Percentiles rank a stretch among this genome's conserved stretches.
Conservation (phyloP, 208 protist species). For the Naegleria lovaniensis region DNA sequence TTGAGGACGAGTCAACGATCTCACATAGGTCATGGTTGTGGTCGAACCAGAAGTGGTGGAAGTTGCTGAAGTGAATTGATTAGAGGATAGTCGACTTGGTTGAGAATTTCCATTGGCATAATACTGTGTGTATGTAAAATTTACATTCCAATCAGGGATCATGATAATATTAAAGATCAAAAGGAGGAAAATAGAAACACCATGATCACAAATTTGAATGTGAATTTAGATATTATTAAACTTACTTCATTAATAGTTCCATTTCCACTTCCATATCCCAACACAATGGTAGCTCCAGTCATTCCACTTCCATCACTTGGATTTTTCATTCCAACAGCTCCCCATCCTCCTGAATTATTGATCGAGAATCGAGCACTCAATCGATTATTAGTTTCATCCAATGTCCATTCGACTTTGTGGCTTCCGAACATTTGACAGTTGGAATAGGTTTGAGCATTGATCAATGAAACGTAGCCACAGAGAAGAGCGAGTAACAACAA, state of each 20-base stretch:
- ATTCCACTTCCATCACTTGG: neutral
- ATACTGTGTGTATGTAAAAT: neutral
- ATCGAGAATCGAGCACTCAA: neutral
- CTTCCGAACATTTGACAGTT: neutral
- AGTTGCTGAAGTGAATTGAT: neutral
- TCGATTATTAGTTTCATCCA: neutral
- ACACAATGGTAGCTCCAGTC: neutral
- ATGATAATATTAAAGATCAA: too few relatives aligned
- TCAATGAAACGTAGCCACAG: neutral
- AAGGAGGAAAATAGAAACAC: too few relatives aligned
- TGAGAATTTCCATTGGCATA: neutral
- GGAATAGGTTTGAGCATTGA: neutral
- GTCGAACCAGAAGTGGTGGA: neutral
- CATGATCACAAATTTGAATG: too few relatives aligned
- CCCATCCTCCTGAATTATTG: neutral
- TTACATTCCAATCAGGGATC: too few relatives aligned
- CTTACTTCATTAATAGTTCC: neutral
- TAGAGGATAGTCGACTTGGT: neutral
- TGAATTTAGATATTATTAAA: too few relatives aligned
- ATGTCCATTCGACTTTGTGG: neutral
- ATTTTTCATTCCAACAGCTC: neutral
- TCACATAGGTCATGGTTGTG: neutral
- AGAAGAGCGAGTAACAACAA: too few relatives aligned
- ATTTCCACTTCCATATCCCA: neutral
- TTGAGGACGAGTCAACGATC: neutral